Evolutionary conservation across 2,329 filamentous ascomycete genomes (phyloP).

Genomic region (Paecilomyces variotii): DNA sequence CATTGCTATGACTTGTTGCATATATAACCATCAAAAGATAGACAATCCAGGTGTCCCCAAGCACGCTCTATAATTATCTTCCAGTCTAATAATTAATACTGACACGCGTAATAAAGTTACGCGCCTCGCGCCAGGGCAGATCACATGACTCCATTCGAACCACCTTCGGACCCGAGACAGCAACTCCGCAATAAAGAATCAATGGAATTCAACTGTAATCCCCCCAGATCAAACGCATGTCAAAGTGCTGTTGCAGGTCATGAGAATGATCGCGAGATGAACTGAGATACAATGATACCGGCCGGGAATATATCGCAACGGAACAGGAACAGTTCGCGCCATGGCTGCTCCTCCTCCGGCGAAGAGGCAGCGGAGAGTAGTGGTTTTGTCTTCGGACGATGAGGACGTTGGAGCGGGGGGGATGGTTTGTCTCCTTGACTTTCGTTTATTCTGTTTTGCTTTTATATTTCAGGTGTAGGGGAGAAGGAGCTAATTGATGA

Average conservation of each 20-base stretch:
- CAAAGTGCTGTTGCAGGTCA: neutral
- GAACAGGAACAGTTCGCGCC: neutral
- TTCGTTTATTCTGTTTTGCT: neutral
- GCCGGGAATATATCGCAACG: neutral
- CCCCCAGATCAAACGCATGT: no score
- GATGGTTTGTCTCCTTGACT: neutral
- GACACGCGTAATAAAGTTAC: no score
- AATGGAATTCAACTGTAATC: no score
- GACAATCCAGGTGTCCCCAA: neutral
- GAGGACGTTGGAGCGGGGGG: slow-evolving; percentile 8
- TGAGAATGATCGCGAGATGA: neutral
- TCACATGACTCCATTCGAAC: neutral
- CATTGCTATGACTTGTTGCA: neutral
- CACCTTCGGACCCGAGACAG: neutral
- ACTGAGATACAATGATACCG: neutral
- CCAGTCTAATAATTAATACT: no score
- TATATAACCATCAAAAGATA: neutral
- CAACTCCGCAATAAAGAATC: no score
- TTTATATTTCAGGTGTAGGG: no score
- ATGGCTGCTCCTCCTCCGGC: slow-evolving; percentile 29
- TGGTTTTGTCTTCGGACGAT: slow-evolving; percentile 20
- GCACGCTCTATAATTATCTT: neutral
- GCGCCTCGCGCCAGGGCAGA: neutral
- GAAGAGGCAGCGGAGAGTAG: slow-evolving; percentile 30
- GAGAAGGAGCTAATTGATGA: no score